Evolutionary conservation across 768 basidiomycete genomes (phyloP).

Genomic region (Clavulina sp.): DNA sequence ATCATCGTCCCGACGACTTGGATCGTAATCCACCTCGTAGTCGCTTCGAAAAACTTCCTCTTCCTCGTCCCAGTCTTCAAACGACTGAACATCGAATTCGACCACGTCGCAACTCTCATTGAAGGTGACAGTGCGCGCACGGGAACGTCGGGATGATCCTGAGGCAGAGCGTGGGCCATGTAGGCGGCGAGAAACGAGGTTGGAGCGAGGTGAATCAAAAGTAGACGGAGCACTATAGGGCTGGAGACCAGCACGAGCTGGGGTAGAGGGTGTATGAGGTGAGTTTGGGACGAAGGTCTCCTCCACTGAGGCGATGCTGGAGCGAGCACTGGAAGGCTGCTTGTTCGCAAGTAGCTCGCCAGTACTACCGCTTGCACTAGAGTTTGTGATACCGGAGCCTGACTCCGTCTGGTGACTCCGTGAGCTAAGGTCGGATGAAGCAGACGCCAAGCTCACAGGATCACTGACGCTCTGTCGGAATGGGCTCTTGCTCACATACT

Average conservation of each 20-base stretch:
- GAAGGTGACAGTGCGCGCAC: conserved; percentile 65
- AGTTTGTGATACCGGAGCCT: background rate
- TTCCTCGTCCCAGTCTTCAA: conserved; percentile 14
- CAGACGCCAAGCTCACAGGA: background rate
- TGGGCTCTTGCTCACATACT: conserved; percentile 70
- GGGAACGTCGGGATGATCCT: conserved; percentile 3
- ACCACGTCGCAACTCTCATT: conserved; percentile 66
- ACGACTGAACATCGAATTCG: conserved; percentile 48
- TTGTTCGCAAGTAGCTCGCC: conserved; percentile 4
- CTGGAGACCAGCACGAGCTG: conserved; percentile 15
- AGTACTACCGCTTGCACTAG: background rate
- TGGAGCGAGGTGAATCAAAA: conserved; percentile 16
- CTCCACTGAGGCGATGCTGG: conserved; percentile 1
- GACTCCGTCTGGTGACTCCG: too few relatives aligned
- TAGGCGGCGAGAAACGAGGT: conserved; percentile 27
- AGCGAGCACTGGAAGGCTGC: background rate
- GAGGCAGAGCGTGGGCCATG: conserved; percentile 48
- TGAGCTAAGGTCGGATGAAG: conserved; percentile 2
- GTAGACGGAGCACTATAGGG: conserved; percentile 5
- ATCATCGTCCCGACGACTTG: conserved; percentile 11
- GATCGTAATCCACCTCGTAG: background rate
- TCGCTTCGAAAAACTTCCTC: conserved; percentile 2
- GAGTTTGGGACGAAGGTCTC: background rate
- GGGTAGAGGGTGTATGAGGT: conserved; percentile 8
- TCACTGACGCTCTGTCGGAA: conserved; percentile 26